Evolutionary conservation across 2,329 filamentous ascomycete genomes (phyloP), one percentile per base, ranked within the genome.

Genomic region (Penicillium sp.): DNA sequence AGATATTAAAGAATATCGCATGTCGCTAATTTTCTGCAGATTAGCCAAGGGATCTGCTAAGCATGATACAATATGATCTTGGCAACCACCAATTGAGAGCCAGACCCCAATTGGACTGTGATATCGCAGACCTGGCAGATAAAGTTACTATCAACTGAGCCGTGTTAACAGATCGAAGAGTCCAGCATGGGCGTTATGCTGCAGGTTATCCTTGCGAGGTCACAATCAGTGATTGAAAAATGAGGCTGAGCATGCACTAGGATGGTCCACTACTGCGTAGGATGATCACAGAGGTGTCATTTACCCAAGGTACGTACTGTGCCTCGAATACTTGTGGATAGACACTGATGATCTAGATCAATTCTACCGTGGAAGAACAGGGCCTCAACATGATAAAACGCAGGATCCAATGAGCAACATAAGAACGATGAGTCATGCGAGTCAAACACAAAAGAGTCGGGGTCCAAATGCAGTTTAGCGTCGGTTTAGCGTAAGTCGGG

Each of bases 401-500:
- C 4, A 14, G 11, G 16, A 32, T 14, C 29, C 31, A 34, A 34
- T 34, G 4, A 34, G 16, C 14, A 16, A 23, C 36, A 31, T 41
- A 2, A 29, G 2, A 20, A 18, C 32, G 18, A 39, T 51, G 49
- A 51, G 42, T 44, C 52, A 49, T 26, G 41, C 42, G 11, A 14
- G n/a, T 34, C 14, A 9, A 34, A 20, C 31, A 34, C 14, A 16
- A 34, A 16, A 38, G 49, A 42, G 54, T 58, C 61, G 57, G 52
- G 56, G 52, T 54, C 62, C 56, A 44, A 59, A 60, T 49, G 7
- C 1, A 50, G 60, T 36, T 55, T 62, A 60, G 60, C 52, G 56
- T 4, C 1, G 50, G 60, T 36, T 55, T 62, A 60, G 60, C 52
- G 56, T 4, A 38, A 44, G 57, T 61, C 59, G 61, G 62, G 62